Evolutionary conservation across 768 basidiomycete species (phyloP), one percentile per base, ranked within the genome.

Genomic region (Calocybe cyanea): DNA sequence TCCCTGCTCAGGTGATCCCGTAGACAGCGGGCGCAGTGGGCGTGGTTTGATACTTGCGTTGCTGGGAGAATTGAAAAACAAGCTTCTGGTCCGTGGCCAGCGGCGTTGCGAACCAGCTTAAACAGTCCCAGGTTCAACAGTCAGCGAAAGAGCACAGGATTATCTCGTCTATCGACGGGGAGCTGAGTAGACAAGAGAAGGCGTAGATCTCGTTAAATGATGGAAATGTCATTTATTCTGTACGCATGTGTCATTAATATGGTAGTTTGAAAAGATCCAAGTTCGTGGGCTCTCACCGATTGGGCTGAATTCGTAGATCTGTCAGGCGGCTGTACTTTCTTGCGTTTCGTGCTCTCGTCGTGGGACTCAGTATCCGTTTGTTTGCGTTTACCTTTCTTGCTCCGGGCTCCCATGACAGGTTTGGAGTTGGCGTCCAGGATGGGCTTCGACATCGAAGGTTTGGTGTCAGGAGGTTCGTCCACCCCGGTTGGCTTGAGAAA

Each of bases 401-500:
- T 53, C 36, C 64, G 60, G 18, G 60, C 58, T 37, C 63, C 58
- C n/a, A 56, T 53, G 38, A 61, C 56, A 46, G 60, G 44, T 24
- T 54, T 52, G 37, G 48, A 35, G 11, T 30, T 42, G 2, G 46
- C 23, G 32, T 50, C 45, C 20, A 34, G 38, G 20, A 21, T 38
- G 37, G 46, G 24, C 39, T 39, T 48, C 33, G 31, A 31, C 38
- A 43, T 31, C n/a, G 41, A 35, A 28, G 33, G 43, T 52, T 45
- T 50, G 46, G 50, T 38, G 14, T 53, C 51, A 43, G 66, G 61
- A 25, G 73, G 76, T 34, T 69, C 77, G 47, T 82, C 80, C 14
- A 83, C 71, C 23, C 79, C 80, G 36, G 70, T 65, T 25, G 81
- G 81, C 53, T 79, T 81, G 48, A 80, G 51, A 60, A 82, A 82